phyloP scores from a whole-genome alignment of 1,284 basidiomycete genomes.

The Trichosporon faecale region DNA sequence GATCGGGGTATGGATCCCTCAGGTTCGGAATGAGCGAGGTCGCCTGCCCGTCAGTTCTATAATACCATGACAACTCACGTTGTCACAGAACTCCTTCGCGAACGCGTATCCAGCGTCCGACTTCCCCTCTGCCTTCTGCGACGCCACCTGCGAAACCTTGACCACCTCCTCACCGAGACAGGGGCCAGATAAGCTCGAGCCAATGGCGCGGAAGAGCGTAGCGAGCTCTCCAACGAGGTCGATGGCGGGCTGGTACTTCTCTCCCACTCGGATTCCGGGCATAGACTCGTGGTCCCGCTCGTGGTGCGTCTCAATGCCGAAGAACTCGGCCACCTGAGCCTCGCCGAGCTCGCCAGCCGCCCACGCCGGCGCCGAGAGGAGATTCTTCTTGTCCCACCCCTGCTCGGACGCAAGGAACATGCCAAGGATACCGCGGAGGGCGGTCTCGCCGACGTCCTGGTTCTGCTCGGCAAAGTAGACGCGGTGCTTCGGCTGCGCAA shows the following conservation, averaged over 20 bases:
- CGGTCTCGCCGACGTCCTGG: constrained; percentile 25
- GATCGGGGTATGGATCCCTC: constrained; percentile 18
- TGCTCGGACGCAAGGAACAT: constrained; percentile 35
- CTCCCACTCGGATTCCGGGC: constrained; percentile 34
- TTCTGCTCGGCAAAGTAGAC: constrained; percentile 27
- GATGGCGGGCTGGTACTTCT: constrained; percentile 29
- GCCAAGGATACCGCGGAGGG: constrained; percentile 34
- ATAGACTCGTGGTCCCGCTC: constrained; percentile 40
- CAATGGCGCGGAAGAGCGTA: constrained; percentile 25
- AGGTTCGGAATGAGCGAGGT: constrained; percentile 20
- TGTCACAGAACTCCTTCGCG: constrained; percentile 26
- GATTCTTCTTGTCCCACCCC: constrained; percentile 28
- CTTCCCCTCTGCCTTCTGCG: constrained; percentile 12
- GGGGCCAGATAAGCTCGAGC: constrained; percentile 17
- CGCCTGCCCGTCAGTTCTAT: constrained; percentile 15
- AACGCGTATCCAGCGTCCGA: constrained; percentile 16
- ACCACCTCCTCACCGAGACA: constrained; percentile 36
- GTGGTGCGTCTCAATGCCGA: constrained; percentile 31
- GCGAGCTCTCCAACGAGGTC: constrained; percentile 25
- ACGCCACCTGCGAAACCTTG: constrained; percentile 11
- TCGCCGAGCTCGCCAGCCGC: constrained; percentile 24
- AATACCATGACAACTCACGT: constrained; percentile 21
- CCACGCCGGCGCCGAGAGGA: constrained; percentile 31
- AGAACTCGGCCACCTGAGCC: constrained; percentile 31
- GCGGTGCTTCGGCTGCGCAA: constrained; percentile 27